phyloP scores from a whole-genome alignment of 306 rosid species.

The Dryas drummondii region DNA sequence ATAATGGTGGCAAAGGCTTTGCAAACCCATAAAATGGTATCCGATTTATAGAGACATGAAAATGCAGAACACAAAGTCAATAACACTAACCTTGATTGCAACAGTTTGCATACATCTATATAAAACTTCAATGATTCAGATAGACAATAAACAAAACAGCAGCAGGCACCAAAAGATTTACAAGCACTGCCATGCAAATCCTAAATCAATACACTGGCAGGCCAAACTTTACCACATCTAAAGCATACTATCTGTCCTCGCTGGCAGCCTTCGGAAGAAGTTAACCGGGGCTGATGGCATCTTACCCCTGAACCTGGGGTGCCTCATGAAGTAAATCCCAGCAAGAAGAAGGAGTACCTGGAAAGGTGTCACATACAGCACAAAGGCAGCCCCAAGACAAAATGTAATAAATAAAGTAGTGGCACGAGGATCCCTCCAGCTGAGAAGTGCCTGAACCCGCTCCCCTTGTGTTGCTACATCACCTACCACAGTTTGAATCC shows the following conservation, averaged over 20 bases:
- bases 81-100: not conserved
- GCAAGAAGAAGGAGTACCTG: conserved; percentile 45
- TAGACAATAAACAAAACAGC: conserved; percentile 14
- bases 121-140: not conserved
- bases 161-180: conserved; percentile 21
- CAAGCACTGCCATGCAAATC: conserved; percentile 32
- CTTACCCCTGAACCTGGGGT: conserved; percentile 71
- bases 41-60: conserved; percentile 2
- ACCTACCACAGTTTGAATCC: conserved; percentile 83
- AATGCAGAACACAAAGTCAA: not conserved
- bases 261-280: conserved; percentile 87
- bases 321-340: conserved; percentile 86
- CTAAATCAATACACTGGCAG: conserved; percentile 17
- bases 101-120: not conserved
- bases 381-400: conserved; percentile 58
- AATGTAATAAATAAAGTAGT: conserved; percentile 58
- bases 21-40: too few species aligned
- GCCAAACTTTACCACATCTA: conserved; percentile 8
- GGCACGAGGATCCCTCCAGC: conserved; percentile 97
- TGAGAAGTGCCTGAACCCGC: conserved; percentile 70
- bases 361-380: conserved; percentile 65
- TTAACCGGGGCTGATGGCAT: conserved; percentile 61
- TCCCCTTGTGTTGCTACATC: conserved; percentile 91
- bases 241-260: conserved; percentile 71
- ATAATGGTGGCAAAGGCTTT: too few species aligned